A percentile compares a stretch with the other conserved stretches of the same genome.
phyloP scores from a whole-genome alignment of 2,329 filamentous ascomycete species.

The Calonectria naviculata region DNA sequence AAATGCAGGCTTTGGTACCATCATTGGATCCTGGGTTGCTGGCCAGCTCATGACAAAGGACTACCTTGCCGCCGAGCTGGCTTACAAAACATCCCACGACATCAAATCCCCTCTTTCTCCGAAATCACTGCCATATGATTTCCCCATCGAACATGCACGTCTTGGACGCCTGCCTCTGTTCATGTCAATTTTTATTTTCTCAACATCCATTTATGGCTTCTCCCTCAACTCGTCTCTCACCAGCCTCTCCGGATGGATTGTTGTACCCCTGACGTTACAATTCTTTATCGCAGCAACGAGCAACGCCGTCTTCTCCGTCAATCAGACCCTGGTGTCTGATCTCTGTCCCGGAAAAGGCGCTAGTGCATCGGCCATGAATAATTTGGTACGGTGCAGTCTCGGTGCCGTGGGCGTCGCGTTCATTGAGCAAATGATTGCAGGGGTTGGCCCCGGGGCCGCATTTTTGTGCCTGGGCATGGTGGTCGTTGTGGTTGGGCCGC shows the following conservation, averaged over 20 bases:
- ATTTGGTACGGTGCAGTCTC: slow-evolving; percentile 8
- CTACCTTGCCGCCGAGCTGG: slow-evolving; percentile 1
- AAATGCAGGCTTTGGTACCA: slow-evolving; percentile 5
- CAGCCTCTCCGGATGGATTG: not conserved
- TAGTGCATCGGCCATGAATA: slow-evolving; percentile 11
- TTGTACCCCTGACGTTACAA: slow-evolving; percentile 2
- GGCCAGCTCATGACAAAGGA: slow-evolving; percentile 10
- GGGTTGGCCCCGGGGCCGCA: not conserved
- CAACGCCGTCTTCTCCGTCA: slow-evolving; percentile 15
- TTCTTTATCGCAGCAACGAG: slow-evolving; percentile 12
- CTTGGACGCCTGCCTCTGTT: slow-evolving; percentile 5
- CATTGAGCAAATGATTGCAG: slow-evolving; percentile 3
- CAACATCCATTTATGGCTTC: not conserved
- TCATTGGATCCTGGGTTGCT: slow-evolving; percentile 7
- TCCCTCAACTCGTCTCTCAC: not conserved
- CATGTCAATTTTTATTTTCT: not conserved
- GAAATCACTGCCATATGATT: slow-evolving; percentile 5
- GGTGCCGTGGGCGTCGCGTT: slow-evolving; percentile 9
- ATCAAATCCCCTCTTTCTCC: not conserved
- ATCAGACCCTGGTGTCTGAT: slow-evolving; percentile 9
- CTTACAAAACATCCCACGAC: not conserved
- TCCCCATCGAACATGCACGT: slow-evolving; percentile 14
- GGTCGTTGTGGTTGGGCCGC: not conserved
- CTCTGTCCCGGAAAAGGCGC: slow-evolving; percentile 10
- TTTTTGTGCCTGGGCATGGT: slow-evolving; percentile 1